Conservation (phyloP, 1,284 basidiomycete genomes). For the Ustilago trichophora region DNA sequence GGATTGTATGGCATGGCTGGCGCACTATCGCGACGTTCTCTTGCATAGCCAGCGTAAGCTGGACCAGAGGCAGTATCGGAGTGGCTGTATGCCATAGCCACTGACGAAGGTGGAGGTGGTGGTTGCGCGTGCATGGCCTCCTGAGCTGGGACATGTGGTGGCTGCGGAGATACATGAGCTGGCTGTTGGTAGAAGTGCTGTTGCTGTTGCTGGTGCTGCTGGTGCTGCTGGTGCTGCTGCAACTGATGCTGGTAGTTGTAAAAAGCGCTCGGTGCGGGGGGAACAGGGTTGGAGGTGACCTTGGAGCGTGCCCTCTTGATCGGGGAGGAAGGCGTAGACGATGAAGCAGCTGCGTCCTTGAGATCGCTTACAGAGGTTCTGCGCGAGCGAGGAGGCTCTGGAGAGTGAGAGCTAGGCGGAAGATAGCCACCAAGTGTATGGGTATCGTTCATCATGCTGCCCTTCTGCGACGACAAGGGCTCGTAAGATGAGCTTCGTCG, state of each 20-base stretch:
- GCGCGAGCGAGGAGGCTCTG: slow-evolving; percentile 34
- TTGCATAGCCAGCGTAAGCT: slow-evolving; percentile 3
- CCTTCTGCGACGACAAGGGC: slow-evolving; percentile 21
- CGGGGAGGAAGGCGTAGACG: slow-evolving; percentile 17
- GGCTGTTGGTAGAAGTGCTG: slow-evolving; percentile 22
- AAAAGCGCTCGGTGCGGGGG: slow-evolving; percentile 40
- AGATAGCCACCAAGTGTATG: slow-evolving; percentile 47
- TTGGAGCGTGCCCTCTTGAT: slow-evolving; percentile 33
- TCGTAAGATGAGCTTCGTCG: slow-evolving; percentile 47
- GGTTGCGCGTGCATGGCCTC: slow-evolving; percentile 6
- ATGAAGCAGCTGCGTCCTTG: slow-evolving; percentile 16
- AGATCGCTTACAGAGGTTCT: slow-evolving; percentile 24
- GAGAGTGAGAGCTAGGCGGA: slow-evolving; percentile 51
- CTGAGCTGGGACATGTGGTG: background rate
- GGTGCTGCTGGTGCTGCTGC: slow-evolving; percentile 34
- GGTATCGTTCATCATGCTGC: slow-evolving; percentile 28
- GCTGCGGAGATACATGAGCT: slow-evolving; percentile 1
- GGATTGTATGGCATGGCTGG: slow-evolving; percentile 10
- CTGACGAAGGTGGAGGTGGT: slow-evolving; percentile 11
- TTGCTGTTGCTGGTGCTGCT: slow-evolving; percentile 18
- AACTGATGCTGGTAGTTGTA: slow-evolving; percentile 49
- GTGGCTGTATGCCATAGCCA: slow-evolving; percentile 23
- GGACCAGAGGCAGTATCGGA: slow-evolving; percentile 14
- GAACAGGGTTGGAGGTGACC: slow-evolving; percentile 35
- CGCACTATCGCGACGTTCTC: slow-evolving; percentile 31